Conservation (phyloP, 345 rosid species). For the Heritiera fomes region DNA sequence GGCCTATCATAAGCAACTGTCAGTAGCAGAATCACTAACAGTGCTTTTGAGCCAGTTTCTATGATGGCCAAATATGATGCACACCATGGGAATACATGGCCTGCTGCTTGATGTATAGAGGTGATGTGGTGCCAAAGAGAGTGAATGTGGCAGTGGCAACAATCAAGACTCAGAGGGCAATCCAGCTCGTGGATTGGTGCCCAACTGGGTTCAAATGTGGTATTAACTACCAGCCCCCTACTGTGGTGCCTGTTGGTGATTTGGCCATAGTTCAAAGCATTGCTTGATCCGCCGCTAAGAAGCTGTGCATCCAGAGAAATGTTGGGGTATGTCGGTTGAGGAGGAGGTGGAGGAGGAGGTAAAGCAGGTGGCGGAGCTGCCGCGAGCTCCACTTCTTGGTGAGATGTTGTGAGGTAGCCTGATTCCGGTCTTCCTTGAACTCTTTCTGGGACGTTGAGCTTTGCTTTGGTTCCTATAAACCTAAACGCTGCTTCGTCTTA, state of each 20-base stretch:
- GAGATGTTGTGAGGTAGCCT: no score
- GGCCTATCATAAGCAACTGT: constrained; percentile 56
- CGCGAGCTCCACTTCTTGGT: no score
- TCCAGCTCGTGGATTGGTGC: constrained; percentile 66
- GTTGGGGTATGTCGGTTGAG: no score
- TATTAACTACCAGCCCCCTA: constrained; percentile 62
- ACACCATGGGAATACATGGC: constrained; percentile 82
- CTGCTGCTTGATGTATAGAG: constrained; percentile 72
- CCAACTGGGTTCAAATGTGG: constrained; percentile 75
- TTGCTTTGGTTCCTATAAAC: no score
- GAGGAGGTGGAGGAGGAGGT: no score
- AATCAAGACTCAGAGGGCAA: constrained; percentile 69
- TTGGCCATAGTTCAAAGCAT: constrained; percentile 67
- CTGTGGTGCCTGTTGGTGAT: constrained; percentile 81
- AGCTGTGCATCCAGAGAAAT: no score
- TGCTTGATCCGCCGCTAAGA: no score
- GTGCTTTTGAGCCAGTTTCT: constrained; percentile 46
- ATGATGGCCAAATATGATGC: constrained; percentile 71
- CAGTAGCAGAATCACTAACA: constrained; percentile 62
- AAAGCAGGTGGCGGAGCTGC: no score
- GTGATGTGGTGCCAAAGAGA: constrained; percentile 76
- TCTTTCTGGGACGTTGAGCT: no score
- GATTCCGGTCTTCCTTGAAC: no score
- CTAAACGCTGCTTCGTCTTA: no score
- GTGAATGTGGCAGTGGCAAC: constrained; percentile 73